Evolutionary conservation across 2,329 filamentous ascomycete species (phyloP).

Genomic region (Stagonosporopsis rhizophila): DNA sequence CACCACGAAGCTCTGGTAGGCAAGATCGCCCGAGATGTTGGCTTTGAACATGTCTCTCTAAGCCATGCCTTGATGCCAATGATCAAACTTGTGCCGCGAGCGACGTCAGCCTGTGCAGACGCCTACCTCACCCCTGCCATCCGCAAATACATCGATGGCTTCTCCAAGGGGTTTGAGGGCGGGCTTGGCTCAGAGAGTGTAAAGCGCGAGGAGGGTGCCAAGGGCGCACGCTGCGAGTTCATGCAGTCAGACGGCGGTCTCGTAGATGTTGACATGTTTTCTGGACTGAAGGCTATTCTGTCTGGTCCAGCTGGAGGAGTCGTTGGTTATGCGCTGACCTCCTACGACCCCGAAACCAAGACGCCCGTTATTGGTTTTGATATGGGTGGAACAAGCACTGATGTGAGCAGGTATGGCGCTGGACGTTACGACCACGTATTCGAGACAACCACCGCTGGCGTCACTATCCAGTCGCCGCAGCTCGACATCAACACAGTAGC

Average conservation of each 20-base stretch:
- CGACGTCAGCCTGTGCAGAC: slow-evolving; percentile 79
- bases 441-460: slow-evolving; percentile 91
- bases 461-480: slow-evolving; percentile 90
- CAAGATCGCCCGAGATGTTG: slow-evolving; percentile 77
- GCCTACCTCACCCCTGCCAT: slow-evolving; percentile 82
- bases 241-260: slow-evolving; percentile 87
- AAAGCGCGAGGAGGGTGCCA: slow-evolving; percentile 67
- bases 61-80: slow-evolving; percentile 86
- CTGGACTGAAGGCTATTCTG: slow-evolving; percentile 82
- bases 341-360: slow-evolving; percentile 81
- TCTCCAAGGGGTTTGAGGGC: slow-evolving; percentile 80
- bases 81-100: slow-evolving; percentile 80
- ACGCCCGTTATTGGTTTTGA: slow-evolving; percentile 93
- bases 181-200: slow-evolving; percentile 80
- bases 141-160: slow-evolving; percentile 77
- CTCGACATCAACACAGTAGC: slow-evolving; percentile 95
- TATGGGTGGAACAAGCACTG: slow-evolving; percentile 93
- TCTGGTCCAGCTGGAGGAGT: slow-evolving; percentile 93
- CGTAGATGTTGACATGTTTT: slow-evolving; percentile 79
- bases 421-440: slow-evolving; percentile 93
- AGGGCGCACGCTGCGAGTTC: slow-evolving; percentile 85
- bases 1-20: slow-evolving; percentile 83
- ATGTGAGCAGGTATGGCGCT: slow-evolving; percentile 85
- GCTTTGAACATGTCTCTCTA: slow-evolving; percentile 82
- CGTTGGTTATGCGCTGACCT: slow-evolving; percentile 90